Evolutionary conservation across 1,284 basidiomycete species (phyloP).

Genomic region (Sporisorium sorghi): DNA sequence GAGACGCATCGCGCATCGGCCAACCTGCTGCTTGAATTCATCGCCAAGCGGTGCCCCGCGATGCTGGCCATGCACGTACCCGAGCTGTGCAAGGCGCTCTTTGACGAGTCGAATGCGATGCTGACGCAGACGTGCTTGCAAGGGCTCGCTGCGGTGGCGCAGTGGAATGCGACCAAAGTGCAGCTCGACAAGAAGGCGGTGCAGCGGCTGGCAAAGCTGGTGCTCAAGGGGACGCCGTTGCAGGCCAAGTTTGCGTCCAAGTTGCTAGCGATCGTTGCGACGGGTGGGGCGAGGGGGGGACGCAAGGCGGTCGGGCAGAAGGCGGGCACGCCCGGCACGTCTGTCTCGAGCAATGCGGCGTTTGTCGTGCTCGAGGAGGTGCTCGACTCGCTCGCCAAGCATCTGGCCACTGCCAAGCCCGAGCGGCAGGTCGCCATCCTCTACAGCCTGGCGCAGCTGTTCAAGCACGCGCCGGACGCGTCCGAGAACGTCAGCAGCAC

Average conservation of each 20-base stretch:
- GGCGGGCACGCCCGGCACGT: conserved; percentile 24
- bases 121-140: conserved; percentile 75
- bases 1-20: conserved; percentile 62
- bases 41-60: conserved; percentile 83
- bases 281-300: conserved; percentile 33
- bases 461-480: conserved; percentile 77
- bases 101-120: conserved; percentile 75
- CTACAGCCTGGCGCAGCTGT: conserved; percentile 80
- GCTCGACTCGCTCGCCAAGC: conserved; percentile 75
- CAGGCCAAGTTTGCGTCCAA: conserved; percentile 90
- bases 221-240: conserved; percentile 75
- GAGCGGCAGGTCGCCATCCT: conserved; percentile 78
- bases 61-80: conserved; percentile 80
- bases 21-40: conserved; percentile 71
- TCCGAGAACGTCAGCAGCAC: conserved; percentile 84
- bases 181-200: conserved; percentile 70
- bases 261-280: conserved; percentile 74
- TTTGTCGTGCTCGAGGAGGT: conserved; percentile 52
- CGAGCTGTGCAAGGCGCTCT: conserved; percentile 77
- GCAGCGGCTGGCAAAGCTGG: conserved; percentile 77
- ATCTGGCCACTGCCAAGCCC: conserved; percentile 73
- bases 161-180: conserved; percentile 39
- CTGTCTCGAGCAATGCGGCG: conserved; percentile 36
- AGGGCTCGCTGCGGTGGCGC: conserved; percentile 35
- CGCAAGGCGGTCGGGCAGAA: conserved; percentile 29